Conservation (phyloP, 768 basidiomycete genomes). For the Suillus subluteus region DNA sequence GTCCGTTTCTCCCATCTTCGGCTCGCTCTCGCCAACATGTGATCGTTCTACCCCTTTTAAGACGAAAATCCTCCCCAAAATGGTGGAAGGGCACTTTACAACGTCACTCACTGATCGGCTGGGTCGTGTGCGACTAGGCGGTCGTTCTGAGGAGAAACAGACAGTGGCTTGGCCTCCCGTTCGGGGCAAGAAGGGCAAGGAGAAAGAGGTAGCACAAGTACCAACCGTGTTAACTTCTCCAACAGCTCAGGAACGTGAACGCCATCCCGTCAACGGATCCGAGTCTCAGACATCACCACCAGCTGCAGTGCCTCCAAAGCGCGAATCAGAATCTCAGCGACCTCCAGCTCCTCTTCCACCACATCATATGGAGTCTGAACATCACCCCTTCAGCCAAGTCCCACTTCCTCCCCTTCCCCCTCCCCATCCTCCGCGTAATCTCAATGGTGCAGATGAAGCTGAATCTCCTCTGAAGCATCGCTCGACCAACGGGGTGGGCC, state of each 20-base stretch:
- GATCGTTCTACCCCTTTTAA: not conserved
- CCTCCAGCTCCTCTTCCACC: not conserved
- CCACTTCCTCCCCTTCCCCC: not conserved
- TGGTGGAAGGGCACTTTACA: slow-evolving; percentile 1
- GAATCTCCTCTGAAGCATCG: slow-evolving; percentile 10
- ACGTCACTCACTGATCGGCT: not conserved
- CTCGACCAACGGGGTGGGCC: not conserved
- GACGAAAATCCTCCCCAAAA: not conserved
- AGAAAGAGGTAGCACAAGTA: not conserved
- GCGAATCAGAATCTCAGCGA: not conserved
- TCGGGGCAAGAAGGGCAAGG: not conserved
- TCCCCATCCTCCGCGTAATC: not conserved
- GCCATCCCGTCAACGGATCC: not conserved
- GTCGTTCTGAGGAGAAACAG: not conserved
- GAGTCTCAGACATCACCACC: not conserved
- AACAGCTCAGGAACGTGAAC: not conserved
- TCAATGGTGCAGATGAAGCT: not conserved
- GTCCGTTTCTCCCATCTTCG: not conserved
- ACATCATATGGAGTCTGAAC: not conserved
- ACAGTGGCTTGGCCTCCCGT: not conserved
- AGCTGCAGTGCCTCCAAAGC: not conserved
- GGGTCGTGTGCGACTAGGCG: not conserved
- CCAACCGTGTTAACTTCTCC: not conserved
- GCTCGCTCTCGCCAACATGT: not conserved
- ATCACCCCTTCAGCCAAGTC: slow-evolving; percentile 18